phyloP scores from a whole-genome alignment of 2,329 filamentous ascomycete genomes.

The Clarireedia hainanense region DNA sequence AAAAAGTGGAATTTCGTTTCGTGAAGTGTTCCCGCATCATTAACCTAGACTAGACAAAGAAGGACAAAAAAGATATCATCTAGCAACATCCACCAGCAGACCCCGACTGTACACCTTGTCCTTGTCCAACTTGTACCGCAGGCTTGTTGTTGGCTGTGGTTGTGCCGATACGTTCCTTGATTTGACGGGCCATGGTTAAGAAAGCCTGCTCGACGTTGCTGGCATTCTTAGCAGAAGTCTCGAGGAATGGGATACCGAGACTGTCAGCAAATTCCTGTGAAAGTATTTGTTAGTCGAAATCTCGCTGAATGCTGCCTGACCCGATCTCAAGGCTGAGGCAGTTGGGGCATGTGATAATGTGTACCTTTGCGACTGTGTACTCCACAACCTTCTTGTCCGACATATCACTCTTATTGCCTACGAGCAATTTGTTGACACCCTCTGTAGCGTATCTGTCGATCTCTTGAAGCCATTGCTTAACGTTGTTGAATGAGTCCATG shows the following conservation, averaged over 20 bases:
- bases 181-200: slow-evolving; percentile 99
- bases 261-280: slow-evolving; percentile 93
- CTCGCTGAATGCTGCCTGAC: slow-evolving; percentile 5
- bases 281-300: slow-evolving; percentile 14
- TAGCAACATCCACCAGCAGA: slow-evolving; percentile 89
- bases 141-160: slow-evolving; percentile 96
- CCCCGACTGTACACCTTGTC: slow-evolving; percentile 85
- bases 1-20: slow-evolving; percentile 14
- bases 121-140: slow-evolving; percentile 89
- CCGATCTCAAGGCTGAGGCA: slow-evolving; percentile 15
- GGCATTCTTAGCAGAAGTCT: slow-evolving; percentile 99
- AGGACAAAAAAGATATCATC: slow-evolving; percentile 27
- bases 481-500: slow-evolving; percentile 99
- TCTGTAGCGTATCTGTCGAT: slow-evolving; percentile 99
- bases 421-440: slow-evolving; percentile 97
- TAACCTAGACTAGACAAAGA: slow-evolving; percentile 7
- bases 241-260: slow-evolving; percentile 97
- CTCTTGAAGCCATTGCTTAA: slow-evolving; percentile 99
- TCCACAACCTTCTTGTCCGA: slow-evolving; percentile 99
- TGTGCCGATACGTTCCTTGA: slow-evolving; percentile 99
- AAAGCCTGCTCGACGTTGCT: slow-evolving; percentile 99
- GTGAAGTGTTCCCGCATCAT: slow-evolving; percentile 14
- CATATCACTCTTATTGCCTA: slow-evolving; percentile 99
- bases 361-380: slow-evolving; percentile 97
- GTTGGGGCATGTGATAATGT: slow-evolving; percentile 29